Conservation (phyloP, 169 alveolate species). For the Plasmodium knowlesi region DNA sequence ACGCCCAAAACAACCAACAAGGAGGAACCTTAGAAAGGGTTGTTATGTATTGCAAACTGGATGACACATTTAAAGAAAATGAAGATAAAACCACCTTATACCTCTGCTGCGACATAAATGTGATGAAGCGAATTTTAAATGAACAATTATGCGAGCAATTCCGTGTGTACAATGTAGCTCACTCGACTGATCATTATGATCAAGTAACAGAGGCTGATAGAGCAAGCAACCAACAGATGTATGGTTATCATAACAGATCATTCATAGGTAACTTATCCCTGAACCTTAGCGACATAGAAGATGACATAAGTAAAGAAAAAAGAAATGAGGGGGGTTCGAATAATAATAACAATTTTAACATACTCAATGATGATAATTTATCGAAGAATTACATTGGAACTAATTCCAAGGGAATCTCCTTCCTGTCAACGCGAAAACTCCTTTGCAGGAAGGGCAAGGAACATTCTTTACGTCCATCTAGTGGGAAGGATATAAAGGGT, state of each 20-base stretch:
- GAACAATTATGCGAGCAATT: conserved; percentile 9
- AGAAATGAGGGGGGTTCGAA: not conserved
- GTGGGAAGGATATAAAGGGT: not conserved
- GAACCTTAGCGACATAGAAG: conserved; percentile 26
- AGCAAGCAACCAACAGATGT: not conserved
- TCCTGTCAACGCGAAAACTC: conserved; percentile 19
- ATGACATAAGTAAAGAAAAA: not conserved
- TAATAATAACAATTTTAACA: not conserved
- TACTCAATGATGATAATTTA: not conserved
- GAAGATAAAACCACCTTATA: conserved; percentile 16
- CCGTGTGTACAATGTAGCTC: conserved; percentile 19
- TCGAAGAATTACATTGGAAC: conserved; percentile 64
- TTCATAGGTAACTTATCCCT: conserved; percentile 46
- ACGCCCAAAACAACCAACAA: not conserved
- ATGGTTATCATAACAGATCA: not conserved
- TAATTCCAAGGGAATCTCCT: conserved; percentile 26
- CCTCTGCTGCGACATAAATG: conserved; percentile 62
- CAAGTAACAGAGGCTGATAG: not conserved
- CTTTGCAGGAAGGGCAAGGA: not conserved
- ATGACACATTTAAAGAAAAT: conserved; percentile 27
- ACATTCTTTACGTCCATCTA: not conserved
- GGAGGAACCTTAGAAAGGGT: conserved; percentile 17
- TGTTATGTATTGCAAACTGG: conserved; percentile 33
- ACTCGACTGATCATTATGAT: conserved; percentile 51
- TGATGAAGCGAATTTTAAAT: conserved; percentile 29